Evolutionary conservation across 2,329 filamentous ascomycete genomes (phyloP).

Genomic region (Microcera coccophila): DNA sequence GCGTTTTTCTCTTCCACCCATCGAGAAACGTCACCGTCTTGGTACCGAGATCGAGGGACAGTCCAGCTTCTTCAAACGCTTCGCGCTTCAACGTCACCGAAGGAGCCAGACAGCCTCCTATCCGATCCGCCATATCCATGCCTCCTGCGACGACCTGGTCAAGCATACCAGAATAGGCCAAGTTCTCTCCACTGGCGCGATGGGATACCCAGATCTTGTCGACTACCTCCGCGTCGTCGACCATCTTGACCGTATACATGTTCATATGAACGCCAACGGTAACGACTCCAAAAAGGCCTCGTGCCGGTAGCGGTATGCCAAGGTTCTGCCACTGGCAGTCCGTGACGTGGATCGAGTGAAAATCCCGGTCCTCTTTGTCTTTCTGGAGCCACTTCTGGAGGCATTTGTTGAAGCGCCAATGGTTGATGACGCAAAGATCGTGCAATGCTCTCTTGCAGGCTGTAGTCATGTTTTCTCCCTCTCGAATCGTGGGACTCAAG

Average conservation of each 20-base stretch:
- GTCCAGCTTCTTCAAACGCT: slow-evolving; percentile 32
- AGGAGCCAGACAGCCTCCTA: slow-evolving; percentile 17
- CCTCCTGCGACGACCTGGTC: slow-evolving; percentile 38
- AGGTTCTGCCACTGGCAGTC: slow-evolving; percentile 19
- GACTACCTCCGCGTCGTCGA: slow-evolving; percentile 19
- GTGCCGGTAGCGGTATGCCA: slow-evolving; percentile 30
- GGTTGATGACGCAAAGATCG: slow-evolving; percentile 26
- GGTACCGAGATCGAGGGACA: slow-evolving; percentile 24
- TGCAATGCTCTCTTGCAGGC: slow-evolving; percentile 18
- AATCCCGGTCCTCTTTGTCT: slow-evolving; percentile 17
- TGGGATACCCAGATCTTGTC: slow-evolving; percentile 34
- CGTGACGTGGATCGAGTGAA: slow-evolving; percentile 29
- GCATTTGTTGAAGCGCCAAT: slow-evolving; percentile 21
- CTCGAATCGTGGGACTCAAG: slow-evolving; percentile 20
- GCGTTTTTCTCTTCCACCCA: not conserved
- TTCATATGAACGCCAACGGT: slow-evolving; percentile 38
- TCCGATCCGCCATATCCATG: slow-evolving; percentile 29
- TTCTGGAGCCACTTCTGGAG: slow-evolving; percentile 26
- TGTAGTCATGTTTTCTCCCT: slow-evolving; percentile 7
- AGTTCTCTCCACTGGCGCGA: slow-evolving; percentile 22
- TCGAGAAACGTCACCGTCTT: slow-evolving; percentile 10
- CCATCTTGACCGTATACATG: slow-evolving; percentile 29
- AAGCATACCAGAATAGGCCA: slow-evolving; percentile 33
- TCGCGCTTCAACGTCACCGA: slow-evolving; percentile 31
- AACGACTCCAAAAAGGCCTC: slow-evolving; percentile 35